These are phyloP conservation scores for Penicillium digitatum DNA, from an alignment of 2,329 filamentous ascomycete species.

Conservation along the genomic window DNA sequence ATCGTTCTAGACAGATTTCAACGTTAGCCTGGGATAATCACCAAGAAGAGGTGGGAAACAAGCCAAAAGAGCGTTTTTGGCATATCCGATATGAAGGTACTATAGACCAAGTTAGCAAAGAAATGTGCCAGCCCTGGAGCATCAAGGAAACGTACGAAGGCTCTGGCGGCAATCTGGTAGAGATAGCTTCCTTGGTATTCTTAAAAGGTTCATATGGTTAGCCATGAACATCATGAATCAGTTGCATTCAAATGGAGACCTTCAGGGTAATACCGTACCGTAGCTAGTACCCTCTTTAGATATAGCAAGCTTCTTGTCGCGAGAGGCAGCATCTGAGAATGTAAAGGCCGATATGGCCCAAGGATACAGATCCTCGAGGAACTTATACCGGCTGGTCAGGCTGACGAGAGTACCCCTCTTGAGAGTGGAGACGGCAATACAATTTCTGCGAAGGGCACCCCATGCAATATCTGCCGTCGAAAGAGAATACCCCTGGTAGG, in stretches of 20 bases:
- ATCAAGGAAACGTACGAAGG: constrained; percentile 61
- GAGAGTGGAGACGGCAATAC: constrained; percentile 72
- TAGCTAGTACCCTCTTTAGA: constrained; percentile 81
- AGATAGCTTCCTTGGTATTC: constrained; percentile 80
- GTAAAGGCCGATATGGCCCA: constrained; percentile 70
- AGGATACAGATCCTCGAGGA: constrained; percentile 74
- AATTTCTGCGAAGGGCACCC: constrained; percentile 77
- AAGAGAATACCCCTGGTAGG: constrained; percentile 74
- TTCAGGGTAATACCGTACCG: constrained; percentile 75
- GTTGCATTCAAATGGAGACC: neutral
- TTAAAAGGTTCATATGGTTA: constrained; percentile 35
- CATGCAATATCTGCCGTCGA: constrained; percentile 76
- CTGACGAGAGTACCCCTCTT: constrained; percentile 74
- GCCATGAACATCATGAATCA: neutral
- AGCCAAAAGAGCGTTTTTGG: constrained; percentile 77
- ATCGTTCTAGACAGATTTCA: constrained; percentile 56
- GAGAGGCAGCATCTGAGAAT: constrained; percentile 62
- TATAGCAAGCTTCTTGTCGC: constrained; percentile 63
- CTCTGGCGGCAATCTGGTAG: constrained; percentile 90
- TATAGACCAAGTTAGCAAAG: constrained; percentile 1
- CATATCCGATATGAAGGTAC: constrained; percentile 92
- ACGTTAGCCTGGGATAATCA: neutral
- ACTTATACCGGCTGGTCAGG: constrained; percentile 80
- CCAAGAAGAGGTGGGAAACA: neutral
- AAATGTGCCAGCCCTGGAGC: neutral